A percentile compares a stretch with the other conserved stretches of the same genome.
These are phyloP conservation scores for Panicum hallii DNA, from an alignment of 202 grass and related monocot species.

Conservation along the genomic window DNA sequence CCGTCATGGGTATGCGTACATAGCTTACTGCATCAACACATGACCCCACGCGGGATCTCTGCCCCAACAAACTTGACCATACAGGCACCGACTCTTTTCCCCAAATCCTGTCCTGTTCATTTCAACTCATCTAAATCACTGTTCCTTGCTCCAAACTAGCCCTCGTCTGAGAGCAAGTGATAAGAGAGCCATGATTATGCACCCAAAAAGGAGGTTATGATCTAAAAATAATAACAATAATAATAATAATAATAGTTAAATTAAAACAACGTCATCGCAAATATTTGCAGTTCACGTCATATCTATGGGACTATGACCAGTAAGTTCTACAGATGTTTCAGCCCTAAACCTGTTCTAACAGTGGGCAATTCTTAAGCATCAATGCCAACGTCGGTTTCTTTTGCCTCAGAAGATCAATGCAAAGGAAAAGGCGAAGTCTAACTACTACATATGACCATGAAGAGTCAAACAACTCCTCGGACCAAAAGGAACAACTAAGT, in stretches of 20 bases:
- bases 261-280: not conserved
- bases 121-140: not conserved
- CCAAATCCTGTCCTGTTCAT: not conserved
- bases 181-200: not conserved
- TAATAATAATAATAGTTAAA: slow-evolving; percentile 6
- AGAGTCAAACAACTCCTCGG: slow-evolving; percentile 21
- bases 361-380: slow-evolving; percentile 29
- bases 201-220: not conserved
- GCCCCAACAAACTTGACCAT: not conserved
- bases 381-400: slow-evolving; percentile 5
- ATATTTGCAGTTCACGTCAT: slow-evolving; percentile 47
- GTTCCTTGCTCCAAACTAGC: not conserved
- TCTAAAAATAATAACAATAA: not conserved
- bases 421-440: slow-evolving; percentile 34
- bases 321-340: slow-evolving; percentile 41
- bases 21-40: not conserved
- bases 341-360: slow-evolving; percentile 35
- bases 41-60: not conserved
- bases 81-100: not conserved
- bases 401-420: slow-evolving; percentile 33
- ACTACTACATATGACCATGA: slow-evolving; percentile 46
- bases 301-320: slow-evolving; percentile 36
- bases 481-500: slow-evolving; percentile 44
- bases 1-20: not conserved
- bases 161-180: not conserved